Percentiles rank a stretch among this genome's conserved stretches.
These are phyloP conservation scores for Hypoxylon intermedium DNA, from an alignment of 495 filamentous ascomycete species.

Conservation along the genomic window DNA sequence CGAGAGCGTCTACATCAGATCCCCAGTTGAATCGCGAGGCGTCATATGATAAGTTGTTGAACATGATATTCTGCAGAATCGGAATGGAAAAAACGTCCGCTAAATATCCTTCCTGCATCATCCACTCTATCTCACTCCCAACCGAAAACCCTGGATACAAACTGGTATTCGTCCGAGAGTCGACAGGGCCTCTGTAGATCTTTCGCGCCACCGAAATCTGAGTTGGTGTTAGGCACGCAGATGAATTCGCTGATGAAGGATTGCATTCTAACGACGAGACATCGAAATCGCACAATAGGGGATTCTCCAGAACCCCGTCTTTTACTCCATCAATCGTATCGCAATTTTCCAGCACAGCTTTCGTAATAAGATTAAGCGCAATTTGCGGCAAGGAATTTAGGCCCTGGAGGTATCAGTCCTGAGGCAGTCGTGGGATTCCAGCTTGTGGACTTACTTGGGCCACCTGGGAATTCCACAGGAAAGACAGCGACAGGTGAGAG, in stretches of 20 bases:
- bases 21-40: conserved; percentile 49
- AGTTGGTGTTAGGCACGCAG: conserved; percentile 40
- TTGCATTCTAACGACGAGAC: conserved; percentile 44
- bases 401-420: conserved; percentile 8
- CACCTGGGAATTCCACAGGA: conserved; percentile 49
- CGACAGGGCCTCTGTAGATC: conserved; percentile 42
- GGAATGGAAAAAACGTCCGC: conserved; percentile 47
- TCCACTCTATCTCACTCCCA: conserved; percentile 45
- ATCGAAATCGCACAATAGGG: conserved; percentile 48
- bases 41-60: conserved; percentile 55
- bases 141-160: conserved; percentile 51
- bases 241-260: conserved; percentile 19
- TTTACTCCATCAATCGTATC: conserved; percentile 50
- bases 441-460: conserved; percentile 33
- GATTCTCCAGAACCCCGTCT: conserved; percentile 52
- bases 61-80: conserved; percentile 60
- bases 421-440: not conserved
- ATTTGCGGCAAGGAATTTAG: conserved; percentile 39
- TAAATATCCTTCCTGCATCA: conserved; percentile 44
- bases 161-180: conserved; percentile 23
- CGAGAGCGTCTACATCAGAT: conserved; percentile 43
- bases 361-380: conserved; percentile 45
- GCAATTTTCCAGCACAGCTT: conserved; percentile 45
- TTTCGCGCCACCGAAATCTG: conserved; percentile 40
- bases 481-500: conserved; percentile 50